Evolutionary conservation across 805 yeast genomes (phyloP).

Genomic region (Monosporozyma siamensis): DNA sequence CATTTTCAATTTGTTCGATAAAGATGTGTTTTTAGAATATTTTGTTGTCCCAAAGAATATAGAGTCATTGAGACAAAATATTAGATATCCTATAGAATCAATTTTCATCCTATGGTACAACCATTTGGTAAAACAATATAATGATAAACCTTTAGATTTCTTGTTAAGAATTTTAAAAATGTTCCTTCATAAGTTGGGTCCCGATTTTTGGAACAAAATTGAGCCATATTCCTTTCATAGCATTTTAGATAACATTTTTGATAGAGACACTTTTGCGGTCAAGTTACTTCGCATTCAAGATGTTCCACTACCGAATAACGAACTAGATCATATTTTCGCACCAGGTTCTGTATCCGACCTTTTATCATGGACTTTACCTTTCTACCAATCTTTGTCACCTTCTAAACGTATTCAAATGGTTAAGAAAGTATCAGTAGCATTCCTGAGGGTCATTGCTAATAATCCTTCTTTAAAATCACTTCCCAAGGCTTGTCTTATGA

Average conservation of each 20-base stretch:
- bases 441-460: constrained; percentile 34
- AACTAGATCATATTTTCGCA: constrained; percentile 21
- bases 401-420: constrained; percentile 46
- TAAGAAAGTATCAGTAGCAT: constrained; percentile 41
- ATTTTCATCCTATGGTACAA: constrained; percentile 29
- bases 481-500: constrained; percentile 29
- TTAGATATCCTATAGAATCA: constrained; percentile 24
- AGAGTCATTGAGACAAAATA: constrained; percentile 24
- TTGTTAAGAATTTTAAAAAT: constrained; percentile 44
- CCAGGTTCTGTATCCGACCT: constrained; percentile 35
- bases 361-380: constrained; percentile 46
- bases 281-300: constrained; percentile 28
- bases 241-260: constrained; percentile 50
- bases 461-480: constrained; percentile 17
- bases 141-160: constrained; percentile 37
- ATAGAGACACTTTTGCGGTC: constrained; percentile 40
- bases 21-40: constrained; percentile 18
- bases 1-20: constrained; percentile 21
- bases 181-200: constrained; percentile 36
- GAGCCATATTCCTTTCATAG: constrained; percentile 47
- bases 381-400: constrained; percentile 36
- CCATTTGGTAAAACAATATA: constrained; percentile 22
- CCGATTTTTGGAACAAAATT: constrained; percentile 45
- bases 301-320: constrained; percentile 22
- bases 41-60: constrained; percentile 26